A percentile compares a stretch with the other conserved stretches of the same genome.
Conservation (phyloP, 345 rosid genomes). For the Durio zibethinus region DNA sequence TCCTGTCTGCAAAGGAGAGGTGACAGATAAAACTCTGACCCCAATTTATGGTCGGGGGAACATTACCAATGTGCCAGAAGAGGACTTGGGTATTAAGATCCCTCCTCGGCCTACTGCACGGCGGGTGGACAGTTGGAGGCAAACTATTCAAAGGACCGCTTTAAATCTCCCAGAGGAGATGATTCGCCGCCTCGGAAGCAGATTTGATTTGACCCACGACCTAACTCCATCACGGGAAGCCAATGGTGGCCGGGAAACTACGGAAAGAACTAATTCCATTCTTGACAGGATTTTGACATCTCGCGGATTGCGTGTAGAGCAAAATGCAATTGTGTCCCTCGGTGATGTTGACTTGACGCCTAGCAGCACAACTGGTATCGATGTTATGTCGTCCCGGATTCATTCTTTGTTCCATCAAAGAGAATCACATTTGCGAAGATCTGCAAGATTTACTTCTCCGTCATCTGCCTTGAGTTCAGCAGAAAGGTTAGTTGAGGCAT, state of each 20-base stretch:
- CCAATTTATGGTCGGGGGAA: slow-evolving; percentile 87
- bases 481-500: slow-evolving; percentile 54
- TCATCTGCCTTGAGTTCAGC: slow-evolving; percentile 52
- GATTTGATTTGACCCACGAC: slow-evolving; percentile 58
- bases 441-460: slow-evolving; percentile 42
- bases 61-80: slow-evolving; percentile 48
- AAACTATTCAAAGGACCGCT: slow-evolving; percentile 58
- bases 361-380: slow-evolving; percentile 44
- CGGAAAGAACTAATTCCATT: slow-evolving; percentile 44
- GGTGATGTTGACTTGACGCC: slow-evolving; percentile 57
- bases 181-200: slow-evolving; percentile 72
- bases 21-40: slow-evolving; percentile 61
- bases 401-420: slow-evolving; percentile 56
- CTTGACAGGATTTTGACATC: slow-evolving; percentile 66
- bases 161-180: slow-evolving; percentile 73
- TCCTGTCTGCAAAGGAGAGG: slow-evolving; percentile 98
- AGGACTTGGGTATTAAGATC: slow-evolving; percentile 57
- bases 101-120: slow-evolving; percentile 76
- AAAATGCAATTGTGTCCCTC: slow-evolving; percentile 39
- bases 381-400: slow-evolving; percentile 44
- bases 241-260: slow-evolving; percentile 42
- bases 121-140: slow-evolving; percentile 89
- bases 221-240: slow-evolving; percentile 43
- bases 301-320: slow-evolving; percentile 74
- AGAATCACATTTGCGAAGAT: slow-evolving; percentile 54